Percentiles rank a stretch among this genome's conserved stretches.
Conservation (phyloP, 2,329 filamentous ascomycete species). For the Aspergillus pseudonomiae region DNA sequence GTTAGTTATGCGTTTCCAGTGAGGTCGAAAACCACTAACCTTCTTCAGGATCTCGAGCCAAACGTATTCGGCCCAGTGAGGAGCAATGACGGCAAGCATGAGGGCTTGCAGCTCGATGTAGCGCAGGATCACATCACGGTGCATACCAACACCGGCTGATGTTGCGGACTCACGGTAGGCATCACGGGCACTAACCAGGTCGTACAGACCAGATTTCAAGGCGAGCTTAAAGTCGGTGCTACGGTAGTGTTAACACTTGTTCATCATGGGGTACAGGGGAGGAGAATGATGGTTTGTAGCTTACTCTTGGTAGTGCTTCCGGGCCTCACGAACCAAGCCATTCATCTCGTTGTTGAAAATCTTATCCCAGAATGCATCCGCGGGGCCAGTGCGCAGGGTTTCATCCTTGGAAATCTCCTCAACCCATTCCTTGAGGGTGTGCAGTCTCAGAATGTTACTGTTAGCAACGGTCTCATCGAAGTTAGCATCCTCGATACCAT, state of each 20-base stretch:
- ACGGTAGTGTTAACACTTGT: conserved; percentile 20
- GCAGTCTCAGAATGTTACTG: conserved; percentile 83
- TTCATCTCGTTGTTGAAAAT: conserved; percentile 96
- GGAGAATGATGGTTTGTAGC: conserved; percentile 23
- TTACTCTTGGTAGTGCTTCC: conserved; percentile 73
- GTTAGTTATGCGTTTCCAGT: not conserved
- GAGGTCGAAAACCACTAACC: conserved; percentile 26
- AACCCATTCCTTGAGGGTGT: conserved; percentile 84
- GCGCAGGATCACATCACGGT: conserved; percentile 73
- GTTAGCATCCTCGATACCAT: conserved; percentile 93
- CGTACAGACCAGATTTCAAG: conserved; percentile 85
- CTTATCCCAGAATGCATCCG: conserved; percentile 79
- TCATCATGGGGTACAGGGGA: not conserved
- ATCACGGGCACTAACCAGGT: conserved; percentile 85
- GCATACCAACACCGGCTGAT: conserved; percentile 80
- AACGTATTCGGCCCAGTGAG: conserved; percentile 93
- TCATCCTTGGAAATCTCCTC: conserved; percentile 79
- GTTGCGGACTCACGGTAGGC: conserved; percentile 84
- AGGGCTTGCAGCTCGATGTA: conserved; percentile 88
- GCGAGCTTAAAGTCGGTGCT: conserved; percentile 81
- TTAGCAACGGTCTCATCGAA: conserved; percentile 96
- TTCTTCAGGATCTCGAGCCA: conserved; percentile 89
- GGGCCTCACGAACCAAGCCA: conserved; percentile 74
- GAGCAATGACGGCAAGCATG: conserved; percentile 79
- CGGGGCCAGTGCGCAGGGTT: conserved; percentile 74